Evolutionary conservation across 2,329 filamentous ascomycete genomes (phyloP), one percentile per base, ranked within the genome.

Genomic region (Falciphora oryzae): DNA sequence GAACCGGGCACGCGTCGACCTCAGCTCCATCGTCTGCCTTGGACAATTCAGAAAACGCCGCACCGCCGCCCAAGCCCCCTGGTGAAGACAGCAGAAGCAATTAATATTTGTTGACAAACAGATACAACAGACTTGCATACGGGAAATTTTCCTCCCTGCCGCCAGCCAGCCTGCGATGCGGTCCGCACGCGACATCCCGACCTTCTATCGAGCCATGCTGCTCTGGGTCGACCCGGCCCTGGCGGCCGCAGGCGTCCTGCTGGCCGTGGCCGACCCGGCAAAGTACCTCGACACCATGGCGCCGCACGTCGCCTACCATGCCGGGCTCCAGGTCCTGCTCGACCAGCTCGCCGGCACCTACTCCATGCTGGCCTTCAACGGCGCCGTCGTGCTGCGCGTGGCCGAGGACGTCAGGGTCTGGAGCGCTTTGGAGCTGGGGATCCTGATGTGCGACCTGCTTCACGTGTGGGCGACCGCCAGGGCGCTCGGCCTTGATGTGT

Each of bases 381-480:
- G 73, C 58, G 71, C 68, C n/a, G 63, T 73, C 3, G 70, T 73
- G 11, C 66, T 75, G 58, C 67, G 73, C 27, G 35, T 71, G 7
- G 70, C 68, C n/a, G 65, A 64, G 32, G 71, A 75, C 66, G 69
- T 71, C 50, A 67, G 63, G 4, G 67, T 75, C 7, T 75, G 73
- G 73, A 44, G 68, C 25, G 67, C 67, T 8, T 61, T 74, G 16
- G 35, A 73, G 29, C 44, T 62, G 0, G 68, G 66, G 1, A 70
- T 74, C 67, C 44, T 72, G 59, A 27, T 71, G 28, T 68, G 67
- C 57, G 73, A 75, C 69, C 28, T 70, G 50, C 66, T 73, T 1
- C 74, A 76, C 69, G 50, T 75, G 29, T 72, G 73, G 68, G 76
- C 59, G 18, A 65, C 74, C 5, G 70, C 70, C 6, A 76, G 68